phyloP scores from a whole-genome alignment of 192 early-diverging fungal genomes.

The Allomyces macrogynus region DNA sequence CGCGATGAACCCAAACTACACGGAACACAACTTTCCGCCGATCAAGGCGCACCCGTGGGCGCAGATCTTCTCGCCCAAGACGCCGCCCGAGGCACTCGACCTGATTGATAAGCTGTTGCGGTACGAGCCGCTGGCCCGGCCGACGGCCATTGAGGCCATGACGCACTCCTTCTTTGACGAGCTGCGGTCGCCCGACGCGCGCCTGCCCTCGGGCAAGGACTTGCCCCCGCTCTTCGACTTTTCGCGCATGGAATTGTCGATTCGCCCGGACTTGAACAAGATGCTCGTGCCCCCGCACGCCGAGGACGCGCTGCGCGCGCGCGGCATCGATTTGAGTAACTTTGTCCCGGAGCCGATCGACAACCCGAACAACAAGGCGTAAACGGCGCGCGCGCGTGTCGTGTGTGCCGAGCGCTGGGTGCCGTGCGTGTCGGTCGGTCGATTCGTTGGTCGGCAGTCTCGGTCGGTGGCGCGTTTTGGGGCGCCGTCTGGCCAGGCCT shows the following conservation, averaged over 20 bases:
- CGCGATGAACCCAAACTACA: conserved; percentile 97
- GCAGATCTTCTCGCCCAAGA: conserved; percentile 63
- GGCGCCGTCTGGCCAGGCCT: too few species aligned
- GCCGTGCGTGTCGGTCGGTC: too few species aligned
- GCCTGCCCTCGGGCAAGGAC: conserved; percentile 57
- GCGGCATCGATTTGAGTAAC: conserved; percentile 53
- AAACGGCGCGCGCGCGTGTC: too few species aligned
- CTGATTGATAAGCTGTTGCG: conserved; percentile 68
- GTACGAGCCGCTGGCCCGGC: conserved; percentile 72
- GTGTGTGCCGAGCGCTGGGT: too few species aligned
- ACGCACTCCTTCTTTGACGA: conserved; percentile 95
- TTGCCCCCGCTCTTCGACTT: conserved; percentile 89
- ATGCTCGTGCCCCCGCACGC: conserved; percentile 67
- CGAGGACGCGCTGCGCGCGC: conserved; percentile 29
- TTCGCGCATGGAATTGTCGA: conserved; percentile 49
- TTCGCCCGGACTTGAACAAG: conserved; percentile 57
- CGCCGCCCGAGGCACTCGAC: conserved; percentile 68
- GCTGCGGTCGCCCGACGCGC: conserved; percentile 63
- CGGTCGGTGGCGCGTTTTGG: too few species aligned
- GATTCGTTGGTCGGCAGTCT: too few species aligned
- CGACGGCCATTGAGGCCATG: conserved; percentile 78
- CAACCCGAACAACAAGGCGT: too few species aligned
- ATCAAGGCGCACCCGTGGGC: conserved; percentile 83
- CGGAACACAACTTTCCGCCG: conserved; percentile 95
- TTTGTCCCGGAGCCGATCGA: conserved; percentile 25